Evolutionary conservation across 768 basidiomycete genomes (phyloP), one percentile per base, ranked within the genome.

Genomic region (Trametes meyenii): DNA sequence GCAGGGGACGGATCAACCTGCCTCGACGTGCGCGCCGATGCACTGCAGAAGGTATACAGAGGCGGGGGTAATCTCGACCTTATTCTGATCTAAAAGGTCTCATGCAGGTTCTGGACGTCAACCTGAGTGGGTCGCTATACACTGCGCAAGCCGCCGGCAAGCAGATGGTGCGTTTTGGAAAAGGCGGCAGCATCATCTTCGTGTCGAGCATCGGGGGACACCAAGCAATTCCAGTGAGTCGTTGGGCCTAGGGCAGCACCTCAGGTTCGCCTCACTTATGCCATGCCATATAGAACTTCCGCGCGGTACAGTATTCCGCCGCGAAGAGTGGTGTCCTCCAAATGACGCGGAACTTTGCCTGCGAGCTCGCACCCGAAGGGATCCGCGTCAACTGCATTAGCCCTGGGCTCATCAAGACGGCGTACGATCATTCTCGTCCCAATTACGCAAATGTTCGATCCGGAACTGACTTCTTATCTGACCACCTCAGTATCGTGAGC

Each of bases 281-380:
- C 11, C 8, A 19, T 36, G 17, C 16, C 35, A 38, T 23, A 39
- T 23, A 48, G 46, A 17, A 12, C 17, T 2, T 51, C 4, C 10
- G 35, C 17, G 38, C 10, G 14, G 79, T 85, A 40, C 81, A 86
- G 10, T 92, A 91, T 73, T 89, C 90, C 71, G 78, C 82, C 45
- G 87, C 86, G 76, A 92, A 92, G 73, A 82, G 85, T 0, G 90
- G 85, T 2, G 88, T 92, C 14, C 73, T 90, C 36, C 90, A 92
- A 73, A 89, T 90, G 87, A 84, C 79, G 2, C 83, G 90, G 44
- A 89, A 85, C 70, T 86, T 92, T 87, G 90, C 89, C 1, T 89
- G 87, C 67, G 90, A 92, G 69, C 80, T 92, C 1, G 89, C 86
- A 0, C 72, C 67, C 29, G 75, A 84, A 70, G 73, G 77, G 0